phyloP scores from a whole-genome alignment of 2,329 filamentous ascomycete species.

The Saccharata proteae region DNA sequence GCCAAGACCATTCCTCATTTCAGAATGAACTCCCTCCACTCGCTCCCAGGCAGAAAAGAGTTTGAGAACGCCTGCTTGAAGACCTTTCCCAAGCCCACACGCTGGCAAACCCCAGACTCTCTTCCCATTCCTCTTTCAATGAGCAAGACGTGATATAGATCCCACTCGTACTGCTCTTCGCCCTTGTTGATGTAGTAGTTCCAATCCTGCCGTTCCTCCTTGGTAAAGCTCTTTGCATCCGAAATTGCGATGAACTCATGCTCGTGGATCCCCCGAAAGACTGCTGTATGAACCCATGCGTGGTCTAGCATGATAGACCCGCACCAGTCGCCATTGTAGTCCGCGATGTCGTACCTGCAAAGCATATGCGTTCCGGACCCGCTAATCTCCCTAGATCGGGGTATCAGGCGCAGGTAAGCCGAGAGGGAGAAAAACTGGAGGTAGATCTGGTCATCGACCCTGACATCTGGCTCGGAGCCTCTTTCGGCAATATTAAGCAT shows the following conservation, averaged over 20 bases:
- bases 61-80: constrained; percentile 19
- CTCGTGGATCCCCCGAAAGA: no score
- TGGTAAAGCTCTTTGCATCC: constrained; percentile 21
- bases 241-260: constrained; percentile 23
- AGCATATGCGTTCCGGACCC: no score
- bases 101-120: constrained; percentile 13
- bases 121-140: constrained; percentile 12
- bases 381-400: not conserved
- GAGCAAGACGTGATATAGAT: constrained; percentile 23
- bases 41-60: constrained; percentile 4
- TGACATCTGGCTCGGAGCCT: not conserved
- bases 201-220: constrained; percentile 21
- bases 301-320: not conserved
- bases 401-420: not conserved
- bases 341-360: not conserved
- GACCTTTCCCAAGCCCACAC: constrained; percentile 23
- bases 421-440: constrained; percentile 1
- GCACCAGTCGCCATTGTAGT: constrained; percentile 4
- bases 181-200: constrained; percentile 25
- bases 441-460: not conserved
- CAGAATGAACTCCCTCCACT: constrained; percentile 17
- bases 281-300: no score
- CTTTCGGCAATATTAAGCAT: not conserved
- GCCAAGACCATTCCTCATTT: not conserved
- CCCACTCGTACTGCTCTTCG: constrained; percentile 21